Base-by-base conservation (phyloP, 164 flowering plant genomes). In the Amborella trichopoda region DNA sequence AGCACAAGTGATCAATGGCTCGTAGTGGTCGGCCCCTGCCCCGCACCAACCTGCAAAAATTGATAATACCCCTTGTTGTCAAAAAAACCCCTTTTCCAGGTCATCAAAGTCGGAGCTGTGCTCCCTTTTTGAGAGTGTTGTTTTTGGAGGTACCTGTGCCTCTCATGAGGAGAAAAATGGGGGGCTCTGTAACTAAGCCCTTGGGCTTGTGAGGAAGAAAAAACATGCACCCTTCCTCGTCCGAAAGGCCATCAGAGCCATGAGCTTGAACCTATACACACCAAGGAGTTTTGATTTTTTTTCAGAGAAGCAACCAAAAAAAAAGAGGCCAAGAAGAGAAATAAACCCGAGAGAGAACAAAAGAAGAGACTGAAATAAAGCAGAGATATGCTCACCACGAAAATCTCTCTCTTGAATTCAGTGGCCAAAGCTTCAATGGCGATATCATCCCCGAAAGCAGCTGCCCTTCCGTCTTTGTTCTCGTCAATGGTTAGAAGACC, bases 1-100 rank as follows among this genome's bases (percentile, higher is more conserved):
- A 26, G 77, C 67, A 68, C 66, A 68, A 10, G 95, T 87, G 44
- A 84, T 70, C 53, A 84, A 59, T 43, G 95, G 95, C 56, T 84
- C 95, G 40, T 84, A 84, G 54, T 84, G 95, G 56, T 84, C 95
- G 40, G 71, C 95, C 41, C 90, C 95, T 1, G 76, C 95, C 22
- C 90, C 84, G 52, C 95, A 81, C 87, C 90, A 84, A 49, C 88
- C 89, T 83, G 74, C 3, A 42, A n/a, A 26, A 8, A 5, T 21
- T 5, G 6, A 37, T 1, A 37, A 37, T 4, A 26, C 16, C 16
- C 21, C 26, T 23, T 5, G 26, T 44, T 23, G 26, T 25, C 5
- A 26, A 40, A 40, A 17, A 40, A 40, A 11, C 22, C 14, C 5
- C 23, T 9, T 2, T 9, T 40, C 6, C 43, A 22, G 10, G 21